These are phyloP conservation scores for Phialemoniopsis sp. DNA, from an alignment of 2,329 filamentous ascomycete genomes.

Conservation along the genomic window DNA sequence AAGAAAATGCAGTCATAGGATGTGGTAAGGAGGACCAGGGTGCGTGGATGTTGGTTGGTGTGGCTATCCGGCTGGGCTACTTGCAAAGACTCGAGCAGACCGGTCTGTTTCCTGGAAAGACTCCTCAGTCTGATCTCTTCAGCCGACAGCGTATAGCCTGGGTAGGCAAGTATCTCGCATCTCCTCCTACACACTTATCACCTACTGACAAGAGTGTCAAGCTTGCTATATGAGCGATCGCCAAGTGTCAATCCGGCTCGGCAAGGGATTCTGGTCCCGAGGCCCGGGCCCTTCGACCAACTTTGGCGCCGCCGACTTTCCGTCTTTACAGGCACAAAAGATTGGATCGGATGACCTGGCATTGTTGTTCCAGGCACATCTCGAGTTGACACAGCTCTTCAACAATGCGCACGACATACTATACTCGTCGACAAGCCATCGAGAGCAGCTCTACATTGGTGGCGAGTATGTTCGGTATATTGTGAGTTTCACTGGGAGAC, in stretches of 20 bases:
- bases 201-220: no score
- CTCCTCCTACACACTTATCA: no score
- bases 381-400: conserved; percentile 69
- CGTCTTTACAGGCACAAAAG: conserved; percentile 54
- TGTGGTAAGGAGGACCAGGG: conserved; percentile 71
- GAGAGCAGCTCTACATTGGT: conserved; percentile 65
- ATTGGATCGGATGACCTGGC: conserved; percentile 63
- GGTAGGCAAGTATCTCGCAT: conserved; percentile 17
- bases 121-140: conserved; percentile 54
- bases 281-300: conserved; percentile 65
- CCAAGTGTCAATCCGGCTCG: conserved; percentile 66
- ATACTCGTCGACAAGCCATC: conserved; percentile 67
- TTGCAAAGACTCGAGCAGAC: conserved; percentile 67
- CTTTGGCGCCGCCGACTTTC: conserved; percentile 62
- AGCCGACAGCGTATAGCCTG: conserved; percentile 64
- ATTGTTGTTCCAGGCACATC: conserved; percentile 64
- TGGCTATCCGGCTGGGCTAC: conserved; percentile 66
- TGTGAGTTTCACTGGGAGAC: conserved; percentile 21
- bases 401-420: conserved; percentile 71
- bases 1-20: conserved; percentile 59
- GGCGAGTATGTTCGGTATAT: conserved; percentile 73
- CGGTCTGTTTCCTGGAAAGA: conserved; percentile 57
- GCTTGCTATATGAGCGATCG: conserved; percentile 64
- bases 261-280: conserved; percentile 70
- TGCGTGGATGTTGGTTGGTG: conserved; percentile 73